Evolutionary conservation across 2,329 filamentous ascomycete species (phyloP).

Genomic region (Didymella arachidicola): DNA sequence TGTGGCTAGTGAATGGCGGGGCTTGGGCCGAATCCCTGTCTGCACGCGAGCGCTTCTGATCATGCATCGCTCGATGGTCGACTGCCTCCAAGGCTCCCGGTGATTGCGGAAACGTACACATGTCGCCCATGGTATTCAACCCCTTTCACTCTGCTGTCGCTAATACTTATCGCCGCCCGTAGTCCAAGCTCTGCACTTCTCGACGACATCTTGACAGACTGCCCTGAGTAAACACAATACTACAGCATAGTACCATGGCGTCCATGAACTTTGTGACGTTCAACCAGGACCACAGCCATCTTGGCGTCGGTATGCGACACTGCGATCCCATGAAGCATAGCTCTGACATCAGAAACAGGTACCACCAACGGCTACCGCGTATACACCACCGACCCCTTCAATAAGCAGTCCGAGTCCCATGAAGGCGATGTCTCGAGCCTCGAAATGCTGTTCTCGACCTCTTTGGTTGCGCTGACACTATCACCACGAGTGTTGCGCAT

Average conservation of each 20-base stretch:
- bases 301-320: slow-evolving; percentile 80
- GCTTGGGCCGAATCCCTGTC: slow-evolving; percentile 34
- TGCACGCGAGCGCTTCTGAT: slow-evolving; percentile 23
- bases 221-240: slow-evolving; percentile 11
- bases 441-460: slow-evolving; percentile 99
- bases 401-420: slow-evolving; percentile 91
- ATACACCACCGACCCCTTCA: slow-evolving; percentile 95
- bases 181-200: slow-evolving; percentile 32
- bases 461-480: slow-evolving; percentile 89
- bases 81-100: slow-evolving; percentile 20
- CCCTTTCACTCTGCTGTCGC: slow-evolving; percentile 7
- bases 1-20: slow-evolving; percentile 31
- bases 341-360: slow-evolving; percentile 59
- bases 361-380: slow-evolving; percentile 95
- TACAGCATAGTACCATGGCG: slow-evolving; percentile 39
- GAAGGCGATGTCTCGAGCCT: slow-evolving; percentile 95
- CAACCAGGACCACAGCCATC: slow-evolving; percentile 97
- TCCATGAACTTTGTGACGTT: slow-evolving; percentile 96
- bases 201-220: slow-evolving; percentile 18
- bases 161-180: slow-evolving; percentile 21
- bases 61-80: slow-evolving; percentile 17
- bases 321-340: not conserved
- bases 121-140: slow-evolving; percentile 19
- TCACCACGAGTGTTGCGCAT: slow-evolving; percentile 93
- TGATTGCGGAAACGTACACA: slow-evolving; percentile 21